Evolutionary conservation across 2,329 filamentous ascomycete genomes (phyloP).

Genomic region (Gyromitra esculenta): DNA sequence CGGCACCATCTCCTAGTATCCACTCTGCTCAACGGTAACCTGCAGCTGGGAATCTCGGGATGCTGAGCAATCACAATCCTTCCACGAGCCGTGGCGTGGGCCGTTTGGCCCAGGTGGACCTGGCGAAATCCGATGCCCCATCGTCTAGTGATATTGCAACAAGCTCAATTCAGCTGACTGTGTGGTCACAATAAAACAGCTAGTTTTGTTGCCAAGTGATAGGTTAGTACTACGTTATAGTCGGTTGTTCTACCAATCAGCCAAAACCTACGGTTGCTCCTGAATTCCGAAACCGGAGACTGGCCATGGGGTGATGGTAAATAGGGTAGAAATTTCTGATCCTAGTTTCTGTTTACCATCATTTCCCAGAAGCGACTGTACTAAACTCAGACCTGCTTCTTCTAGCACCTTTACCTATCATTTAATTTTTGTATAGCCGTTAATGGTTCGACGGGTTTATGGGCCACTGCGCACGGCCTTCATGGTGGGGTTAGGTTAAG

Average conservation of each 20-base stretch:
- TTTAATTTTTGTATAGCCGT: background rate
- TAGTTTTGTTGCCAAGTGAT: slow-evolving; percentile 4
- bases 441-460: background rate
- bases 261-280: background rate
- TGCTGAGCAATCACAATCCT: background rate
- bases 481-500: background rate
- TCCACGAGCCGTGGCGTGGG: background rate
- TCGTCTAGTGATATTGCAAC: background rate
- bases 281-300: no score
- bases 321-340: no score
- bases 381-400: background rate
- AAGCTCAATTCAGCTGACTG: background rate
- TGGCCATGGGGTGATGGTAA: no score
- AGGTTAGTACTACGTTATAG: background rate
- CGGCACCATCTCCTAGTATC: background rate
- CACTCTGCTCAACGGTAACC: background rate
- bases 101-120: background rate
- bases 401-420: background rate
- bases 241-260: slow-evolving; percentile 4
- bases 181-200: background rate
- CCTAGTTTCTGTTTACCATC: no score
- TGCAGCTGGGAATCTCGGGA: background rate
- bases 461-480: background rate
- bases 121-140: background rate
- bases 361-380: no score